These are phyloP conservation scores for Leptographium procerum DNA, from an alignment of 2,329 filamentous ascomycete genomes.

Conservation along the genomic window DNA sequence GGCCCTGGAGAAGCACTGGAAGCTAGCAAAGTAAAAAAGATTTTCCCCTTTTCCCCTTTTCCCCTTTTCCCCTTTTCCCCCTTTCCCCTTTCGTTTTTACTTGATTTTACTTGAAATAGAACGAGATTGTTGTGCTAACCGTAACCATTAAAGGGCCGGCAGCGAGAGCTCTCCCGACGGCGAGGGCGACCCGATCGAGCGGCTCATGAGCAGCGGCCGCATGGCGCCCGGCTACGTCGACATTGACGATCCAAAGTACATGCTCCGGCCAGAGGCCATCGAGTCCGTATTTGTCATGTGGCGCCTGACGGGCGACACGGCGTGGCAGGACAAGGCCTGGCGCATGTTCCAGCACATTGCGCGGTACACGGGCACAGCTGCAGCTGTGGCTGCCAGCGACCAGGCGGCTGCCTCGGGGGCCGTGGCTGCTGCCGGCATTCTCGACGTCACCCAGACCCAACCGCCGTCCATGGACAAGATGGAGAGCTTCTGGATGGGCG, in stretches of 20 bases:
- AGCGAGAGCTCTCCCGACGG: not conserved
- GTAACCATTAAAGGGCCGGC: not conserved
- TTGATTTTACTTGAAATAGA: too few species aligned
- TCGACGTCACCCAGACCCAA: slow-evolving; percentile 45
- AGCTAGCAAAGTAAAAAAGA: not conserved
- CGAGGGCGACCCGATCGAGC: slow-evolving; percentile 17
- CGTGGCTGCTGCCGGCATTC: slow-evolving; percentile 53
- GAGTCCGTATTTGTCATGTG: slow-evolving; percentile 73
- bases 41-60: not conserved
- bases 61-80: not conserved
- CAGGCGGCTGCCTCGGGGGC: not conserved
- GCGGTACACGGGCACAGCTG: slow-evolving; percentile 44
- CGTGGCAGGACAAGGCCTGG: slow-evolving; percentile 61
- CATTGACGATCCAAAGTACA: slow-evolving; percentile 47
- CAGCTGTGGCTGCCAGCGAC: not conserved
- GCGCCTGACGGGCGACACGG: slow-evolving; percentile 55
- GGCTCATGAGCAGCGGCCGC: slow-evolving; percentile 28
- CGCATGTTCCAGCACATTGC: slow-evolving; percentile 58
- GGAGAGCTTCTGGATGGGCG: slow-evolving; percentile 67
- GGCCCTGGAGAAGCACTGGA: slow-evolving; percentile 12
- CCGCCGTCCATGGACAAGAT: slow-evolving; percentile 44
- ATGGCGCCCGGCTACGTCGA: slow-evolving; percentile 44
- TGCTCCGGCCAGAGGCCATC: slow-evolving; percentile 66
- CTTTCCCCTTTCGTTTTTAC: not conserved
- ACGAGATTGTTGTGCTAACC: too few species aligned